Evolutionary conservation across 495 filamentous ascomycete species (phyloP), one percentile per base, ranked within the genome.

Genomic region (Trichoderma parareesei): DNA sequence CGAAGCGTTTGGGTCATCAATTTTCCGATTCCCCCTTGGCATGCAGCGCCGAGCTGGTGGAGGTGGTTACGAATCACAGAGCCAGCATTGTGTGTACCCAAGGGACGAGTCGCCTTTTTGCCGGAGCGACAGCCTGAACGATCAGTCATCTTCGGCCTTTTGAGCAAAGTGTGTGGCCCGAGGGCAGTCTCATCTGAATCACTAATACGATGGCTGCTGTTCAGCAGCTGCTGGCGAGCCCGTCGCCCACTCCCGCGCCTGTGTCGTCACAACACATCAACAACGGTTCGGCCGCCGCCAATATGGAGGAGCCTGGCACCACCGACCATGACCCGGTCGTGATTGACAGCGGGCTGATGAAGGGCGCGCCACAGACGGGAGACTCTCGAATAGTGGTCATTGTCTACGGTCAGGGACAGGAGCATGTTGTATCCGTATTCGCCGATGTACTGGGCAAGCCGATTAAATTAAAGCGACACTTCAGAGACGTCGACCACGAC

Each of bases 361-460:
- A 73, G 20, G 73, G 74, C 53, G 72, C 74, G 20, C 70, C 78
- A 10, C 74, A 72, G 62, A 73, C 69, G 53, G 79, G 79, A 44
- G 82, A 85, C 69, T 76, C 77, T 38, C 76, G 81, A 63, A 82
- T 77, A 27, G 79, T 85, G 38, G 84, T 87, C 43, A 84, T 89
- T 60, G 78, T 88, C 11, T 88, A 84, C 67, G 82, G 82, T 6
- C 74, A 71, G 13, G 83, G 81, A 9, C 85, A 88, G 68, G 86
- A 89, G 55, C 78, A 79, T 38, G 86, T 90, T 64, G 86, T 89
- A 33, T 82, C 82, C 20, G 76, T 87, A 38, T 86, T 88, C 64
- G 87, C 88, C 14, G 86, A 90, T 61, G 82, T 90, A 14, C 72
- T 90, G 48, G 87, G 88, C 46, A 89, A 88, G 70, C 82, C 85